These are phyloP conservation scores for Laburnicola sp. DNA, from an alignment of 2,329 filamentous ascomycete genomes.

Conservation along the genomic window DNA sequence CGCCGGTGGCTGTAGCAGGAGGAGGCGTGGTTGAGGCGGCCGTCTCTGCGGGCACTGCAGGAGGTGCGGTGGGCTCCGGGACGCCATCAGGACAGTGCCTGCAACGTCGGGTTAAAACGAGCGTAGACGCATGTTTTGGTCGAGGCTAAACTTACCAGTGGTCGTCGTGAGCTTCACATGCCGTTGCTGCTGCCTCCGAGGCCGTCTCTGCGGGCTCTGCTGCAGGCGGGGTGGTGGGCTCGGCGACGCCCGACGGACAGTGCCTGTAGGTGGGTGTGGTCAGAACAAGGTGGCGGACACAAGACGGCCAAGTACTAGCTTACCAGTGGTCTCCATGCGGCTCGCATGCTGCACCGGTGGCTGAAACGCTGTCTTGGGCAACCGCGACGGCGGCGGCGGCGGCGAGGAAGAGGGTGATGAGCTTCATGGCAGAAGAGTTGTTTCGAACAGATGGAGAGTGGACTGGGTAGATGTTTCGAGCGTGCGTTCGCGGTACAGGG, in stretches of 20 bases:
- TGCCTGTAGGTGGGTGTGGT: constrained; percentile 2
- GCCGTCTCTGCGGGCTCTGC: neutral
- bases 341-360: constrained; percentile 5
- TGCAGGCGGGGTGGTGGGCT: constrained; percentile 9
- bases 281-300: neutral
- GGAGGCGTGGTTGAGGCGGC: constrained; percentile 17
- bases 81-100: constrained; percentile 12
- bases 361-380: constrained; percentile 5
- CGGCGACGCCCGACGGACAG: constrained; percentile 8
- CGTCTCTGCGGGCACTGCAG: neutral
- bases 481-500: neutral
- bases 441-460: neutral
- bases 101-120: neutral
- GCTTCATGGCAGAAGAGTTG: constrained; percentile 5
- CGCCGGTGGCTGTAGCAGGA: constrained; percentile 9
- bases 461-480: neutral
- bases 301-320: neutral
- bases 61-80: constrained; percentile 10
- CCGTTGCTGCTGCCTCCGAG: neutral
- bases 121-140: too few relatives aligned
- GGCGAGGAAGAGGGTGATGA: constrained; percentile 6
- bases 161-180: constrained; percentile 11
- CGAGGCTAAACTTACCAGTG: constrained; percentile 2
- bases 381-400: constrained; percentile 12
- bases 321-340: constrained; percentile 13